Percentiles rank a stretch among this genome's conserved stretches.
phyloP scores from a whole-genome alignment of 2,329 filamentous ascomycete species.

The Penicillium hordei region DNA sequence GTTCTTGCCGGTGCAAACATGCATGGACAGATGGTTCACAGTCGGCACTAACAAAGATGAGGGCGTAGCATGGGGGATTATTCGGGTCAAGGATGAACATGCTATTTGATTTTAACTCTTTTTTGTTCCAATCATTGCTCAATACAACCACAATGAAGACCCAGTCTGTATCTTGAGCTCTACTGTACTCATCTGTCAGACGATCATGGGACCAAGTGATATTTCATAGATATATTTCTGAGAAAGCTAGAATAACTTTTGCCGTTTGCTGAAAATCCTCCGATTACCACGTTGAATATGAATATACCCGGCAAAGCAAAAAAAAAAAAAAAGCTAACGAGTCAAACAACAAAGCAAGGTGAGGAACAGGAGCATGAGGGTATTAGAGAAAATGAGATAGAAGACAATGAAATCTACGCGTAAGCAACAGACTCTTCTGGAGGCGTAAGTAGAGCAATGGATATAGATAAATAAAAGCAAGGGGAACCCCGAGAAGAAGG shows the following conservation, averaged over 20 bases:
- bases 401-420: conserved; percentile 6
- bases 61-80: not conserved
- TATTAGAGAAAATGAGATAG: conserved; percentile 7
- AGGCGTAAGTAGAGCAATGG: not conserved
- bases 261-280: not conserved
- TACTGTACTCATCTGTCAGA: not conserved
- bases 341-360: not conserved
- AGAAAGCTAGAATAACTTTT: conserved; percentile 1
- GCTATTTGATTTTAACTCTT: not conserved
- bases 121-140: not conserved
- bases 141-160: not conserved
- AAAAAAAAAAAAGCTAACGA: not conserved
- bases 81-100: not conserved
- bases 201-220: not conserved
- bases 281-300: not conserved
- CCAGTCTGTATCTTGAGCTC: not conserved
- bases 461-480: conserved; percentile 1
- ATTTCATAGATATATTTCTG: not conserved
- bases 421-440: not conserved
- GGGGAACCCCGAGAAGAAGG: conserved; percentile 9
- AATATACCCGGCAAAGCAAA: not conserved
- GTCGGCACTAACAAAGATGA: not conserved
- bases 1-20: not conserved
- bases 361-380: not conserved
- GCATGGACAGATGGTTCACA: rapidly evolving